These are phyloP conservation scores for Rhizoclosmatium sp. DNA, from an alignment of 192 early-diverging fungal species.

Conservation along the genomic window DNA sequence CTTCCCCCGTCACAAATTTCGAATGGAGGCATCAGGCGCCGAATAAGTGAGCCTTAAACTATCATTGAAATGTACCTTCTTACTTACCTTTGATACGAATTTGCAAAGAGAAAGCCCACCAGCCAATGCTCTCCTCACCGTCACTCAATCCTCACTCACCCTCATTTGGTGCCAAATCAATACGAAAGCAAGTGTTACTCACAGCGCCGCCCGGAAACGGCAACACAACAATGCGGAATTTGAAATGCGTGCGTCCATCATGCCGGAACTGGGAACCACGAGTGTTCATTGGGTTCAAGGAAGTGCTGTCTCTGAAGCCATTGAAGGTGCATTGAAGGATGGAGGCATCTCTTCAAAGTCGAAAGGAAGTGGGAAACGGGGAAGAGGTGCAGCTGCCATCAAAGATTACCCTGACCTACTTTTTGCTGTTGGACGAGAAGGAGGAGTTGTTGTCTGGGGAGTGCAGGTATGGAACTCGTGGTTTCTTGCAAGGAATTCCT, in stretches of 20 bases:
- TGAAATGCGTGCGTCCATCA: conserved; percentile 73
- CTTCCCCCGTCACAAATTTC: conserved; percentile 63
- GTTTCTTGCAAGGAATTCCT: conserved; percentile 51
- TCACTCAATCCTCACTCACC: conserved; percentile 71
- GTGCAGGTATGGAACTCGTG: conserved; percentile 64
- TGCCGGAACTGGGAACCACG: conserved; percentile 52
- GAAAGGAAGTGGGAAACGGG: not conserved
- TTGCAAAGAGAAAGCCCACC: not conserved
- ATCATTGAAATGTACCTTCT: not conserved
- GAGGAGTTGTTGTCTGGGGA: conserved; percentile 80
- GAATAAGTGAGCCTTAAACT: not conserved
- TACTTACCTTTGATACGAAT: not conserved
- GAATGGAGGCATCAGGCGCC: conserved; percentile 61
- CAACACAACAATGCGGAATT: conserved; percentile 58
- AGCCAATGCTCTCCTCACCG: conserved; percentile 68
- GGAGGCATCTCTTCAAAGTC: not conserved
- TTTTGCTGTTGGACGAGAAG: conserved; percentile 74
- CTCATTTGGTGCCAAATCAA: conserved; percentile 73
- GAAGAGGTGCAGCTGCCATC: not conserved
- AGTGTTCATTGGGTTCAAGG: conserved; percentile 51
- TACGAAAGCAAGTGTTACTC: not conserved
- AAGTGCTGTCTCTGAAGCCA: conserved; percentile 43
- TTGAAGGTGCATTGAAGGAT: conserved; percentile 5
- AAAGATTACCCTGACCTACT: conserved; percentile 80
- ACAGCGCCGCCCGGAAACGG: not conserved